Base-by-base conservation (phyloP, 2,329 filamentous ascomycete genomes). In the Fusarium buxicola region DNA sequence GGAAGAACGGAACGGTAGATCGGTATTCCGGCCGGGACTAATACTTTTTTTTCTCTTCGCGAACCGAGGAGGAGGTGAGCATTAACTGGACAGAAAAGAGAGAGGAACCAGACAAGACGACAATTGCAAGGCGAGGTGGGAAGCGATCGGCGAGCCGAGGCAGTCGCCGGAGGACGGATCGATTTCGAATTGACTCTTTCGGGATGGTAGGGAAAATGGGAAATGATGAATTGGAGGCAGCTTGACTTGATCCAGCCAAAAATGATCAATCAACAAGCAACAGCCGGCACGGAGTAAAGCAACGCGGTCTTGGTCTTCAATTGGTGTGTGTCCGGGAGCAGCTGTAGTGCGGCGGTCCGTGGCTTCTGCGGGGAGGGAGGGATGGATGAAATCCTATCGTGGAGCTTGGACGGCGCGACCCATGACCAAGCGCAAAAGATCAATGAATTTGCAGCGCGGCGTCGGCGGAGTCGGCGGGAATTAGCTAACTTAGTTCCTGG, bases 1-100 rank as follows among this genome's bases (percentile, higher is more conserved):
- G 60, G 63, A 61, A 58, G 41, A 6, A 41, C 58, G 55, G 63
- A 67, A 51, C 59, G 59, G 63, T 51, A 43, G 59, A 55, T 65
- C 48, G 63, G 58, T 48, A 45, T 51, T 56, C 63, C 58, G 58
- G 46, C 63, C 62, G 62, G 63, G 46, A 30, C 50, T 50, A 52
- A 44, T 31, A 63, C 53, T 28, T 35, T 43, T 40, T 32, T 43
- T 41, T 31, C 27, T 45, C 16, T 15, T 51, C 13, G 21, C 48
- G 35, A 53, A 48, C 34, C 34, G 55, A 35, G 39, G 27, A 31
- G 25, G 27, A 48, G 34, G 38, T 40, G 44, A 48, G 44, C 43
- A 60, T 34, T 40, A 46, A 58, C 40, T 40, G 30, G 21, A 43
- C 45, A 30, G 40, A 16, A 36, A 32, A 48, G 45, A 55, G 25